Evolutionary conservation across 495 filamentous ascomycete species (phyloP), one percentile per base, ranked within the genome.

Genomic region (Tuber borchii): DNA sequence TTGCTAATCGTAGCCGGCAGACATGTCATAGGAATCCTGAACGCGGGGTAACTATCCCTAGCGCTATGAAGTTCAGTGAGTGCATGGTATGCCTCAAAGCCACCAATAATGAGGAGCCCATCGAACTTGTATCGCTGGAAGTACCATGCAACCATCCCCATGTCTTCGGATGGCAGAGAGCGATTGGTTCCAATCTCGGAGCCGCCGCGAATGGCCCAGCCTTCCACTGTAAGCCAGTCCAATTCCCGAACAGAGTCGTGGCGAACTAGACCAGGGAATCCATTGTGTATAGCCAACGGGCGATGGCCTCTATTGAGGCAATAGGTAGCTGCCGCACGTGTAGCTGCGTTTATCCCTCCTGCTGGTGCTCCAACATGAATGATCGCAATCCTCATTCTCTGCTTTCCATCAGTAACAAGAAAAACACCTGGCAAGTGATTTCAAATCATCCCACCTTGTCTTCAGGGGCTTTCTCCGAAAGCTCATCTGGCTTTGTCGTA

Each of bases 151-250:
- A 94, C 91, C 72, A 87, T 90, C 73, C 91, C 90, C 82, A 97
- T 90, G 75, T 93, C 92, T 78, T 93, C 92, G 40, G 87, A 88
- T 0, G 96, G 96, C 6, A 98, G 87, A 76, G 92, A 93, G 69
- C 96, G 93, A 86, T 99, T 99, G 1, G 94, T 98, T 72, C 96
- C 96, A 80, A 99, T 99, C 83, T 98, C 96, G 0, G 94, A 97
- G 40, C 96, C 96, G 79, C 96, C 96, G 84, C 94, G 93, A 85
- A 93, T 96, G 3, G 94, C 93, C 96, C 96, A 99, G 74, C 88
- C 86, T 76, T 98, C 95, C 6, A 94, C 93, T 78, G 97, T 95
- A n/a, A 97, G 86, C 95, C 95, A 99, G 43, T 89, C 85, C 40
- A 98, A 90, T 68, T 91, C 87, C 20, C 94, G 90, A 16, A 99